Evolutionary conservation across 2,329 filamentous ascomycete species (phyloP).

Genomic region (Coniochaeta ligniaria): DNA sequence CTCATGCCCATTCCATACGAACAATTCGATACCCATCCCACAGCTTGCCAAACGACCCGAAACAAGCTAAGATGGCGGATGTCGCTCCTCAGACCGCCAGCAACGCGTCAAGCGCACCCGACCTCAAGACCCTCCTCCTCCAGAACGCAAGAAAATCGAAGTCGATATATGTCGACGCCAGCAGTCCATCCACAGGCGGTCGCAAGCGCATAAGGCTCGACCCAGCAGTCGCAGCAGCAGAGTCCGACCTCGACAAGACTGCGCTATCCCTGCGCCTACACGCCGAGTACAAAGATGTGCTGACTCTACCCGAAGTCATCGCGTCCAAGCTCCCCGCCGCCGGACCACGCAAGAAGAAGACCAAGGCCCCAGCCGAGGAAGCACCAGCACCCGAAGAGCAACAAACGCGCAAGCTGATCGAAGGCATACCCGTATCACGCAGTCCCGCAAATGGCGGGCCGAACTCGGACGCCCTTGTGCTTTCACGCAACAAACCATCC

Average conservation of each 20-base stretch:
- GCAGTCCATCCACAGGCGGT: conserved; percentile 2
- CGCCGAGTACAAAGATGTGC: conserved; percentile 71
- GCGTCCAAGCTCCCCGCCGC: conserved; percentile 65
- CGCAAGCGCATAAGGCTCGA: conserved; percentile 26
- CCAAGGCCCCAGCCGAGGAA: conserved; percentile 30
- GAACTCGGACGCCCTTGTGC: conserved; percentile 29
- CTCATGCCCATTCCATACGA: not conserved
- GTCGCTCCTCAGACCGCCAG: conserved; percentile 21
- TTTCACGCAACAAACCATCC: conserved; percentile 19
- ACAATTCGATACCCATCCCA: not conserved
- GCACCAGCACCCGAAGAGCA: conserved; percentile 23
- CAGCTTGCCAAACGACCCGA: not conserved
- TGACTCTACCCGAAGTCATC: conserved; percentile 68
- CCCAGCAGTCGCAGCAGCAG: conserved; percentile 26
- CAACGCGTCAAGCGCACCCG: conserved; percentile 11
- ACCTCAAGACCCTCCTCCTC: conserved; percentile 29
- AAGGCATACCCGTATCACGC: conserved; percentile 45
- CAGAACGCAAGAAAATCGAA: conserved; percentile 33
- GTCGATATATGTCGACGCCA: conserved; percentile 26
- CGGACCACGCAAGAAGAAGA: conserved; percentile 50
- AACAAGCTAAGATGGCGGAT: not conserved
- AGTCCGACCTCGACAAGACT: conserved; percentile 30
- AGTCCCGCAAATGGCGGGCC: conserved; percentile 14
- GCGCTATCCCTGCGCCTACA: conserved; percentile 52
- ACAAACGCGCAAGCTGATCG: conserved; percentile 60